Evolutionary conservation across 2,329 filamentous ascomycete genomes (phyloP).

Genomic region (Sclerotinia borealis): DNA sequence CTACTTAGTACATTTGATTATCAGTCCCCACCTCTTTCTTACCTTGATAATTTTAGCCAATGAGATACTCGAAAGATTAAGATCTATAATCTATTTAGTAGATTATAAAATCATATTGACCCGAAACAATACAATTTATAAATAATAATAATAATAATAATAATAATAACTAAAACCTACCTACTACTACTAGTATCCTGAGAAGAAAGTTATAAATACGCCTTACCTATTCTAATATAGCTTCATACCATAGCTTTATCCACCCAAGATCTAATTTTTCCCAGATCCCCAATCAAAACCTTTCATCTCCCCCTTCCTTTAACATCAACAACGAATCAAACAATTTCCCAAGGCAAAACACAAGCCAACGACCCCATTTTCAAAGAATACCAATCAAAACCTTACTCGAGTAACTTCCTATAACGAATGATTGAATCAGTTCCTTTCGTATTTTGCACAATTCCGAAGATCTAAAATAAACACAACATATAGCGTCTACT

Average conservation of each 20-base stretch:
- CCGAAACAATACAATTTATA: neutral
- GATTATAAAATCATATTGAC: neutral
- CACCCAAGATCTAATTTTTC: constrained; percentile 11
- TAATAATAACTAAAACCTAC: too few species aligned
- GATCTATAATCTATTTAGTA: too few species aligned
- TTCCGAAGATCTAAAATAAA: too few species aligned
- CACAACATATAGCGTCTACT: too few species aligned
- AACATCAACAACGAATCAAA: constrained; percentile 12
- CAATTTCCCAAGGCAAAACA: constrained; percentile 3
- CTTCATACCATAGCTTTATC: neutral
- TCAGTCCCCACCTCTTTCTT: too few species aligned
- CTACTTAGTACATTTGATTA: neutral
- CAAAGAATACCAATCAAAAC: neutral
- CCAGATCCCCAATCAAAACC: constrained; percentile 10
- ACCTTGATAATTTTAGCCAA: neutral
- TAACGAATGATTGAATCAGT: neutral
- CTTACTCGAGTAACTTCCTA: neutral
- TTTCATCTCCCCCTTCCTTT: constrained; percentile 8
- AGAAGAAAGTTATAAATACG: neutral
- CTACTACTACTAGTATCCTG: too few species aligned
- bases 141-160: too few species aligned
- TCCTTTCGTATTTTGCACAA: neutral
- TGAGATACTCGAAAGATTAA: too few species aligned
- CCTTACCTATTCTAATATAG: neutral
- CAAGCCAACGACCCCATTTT: neutral